Base-by-base conservation (phyloP, 1,139 yeast genomes). In the Tardiomyces depauwii region DNA sequence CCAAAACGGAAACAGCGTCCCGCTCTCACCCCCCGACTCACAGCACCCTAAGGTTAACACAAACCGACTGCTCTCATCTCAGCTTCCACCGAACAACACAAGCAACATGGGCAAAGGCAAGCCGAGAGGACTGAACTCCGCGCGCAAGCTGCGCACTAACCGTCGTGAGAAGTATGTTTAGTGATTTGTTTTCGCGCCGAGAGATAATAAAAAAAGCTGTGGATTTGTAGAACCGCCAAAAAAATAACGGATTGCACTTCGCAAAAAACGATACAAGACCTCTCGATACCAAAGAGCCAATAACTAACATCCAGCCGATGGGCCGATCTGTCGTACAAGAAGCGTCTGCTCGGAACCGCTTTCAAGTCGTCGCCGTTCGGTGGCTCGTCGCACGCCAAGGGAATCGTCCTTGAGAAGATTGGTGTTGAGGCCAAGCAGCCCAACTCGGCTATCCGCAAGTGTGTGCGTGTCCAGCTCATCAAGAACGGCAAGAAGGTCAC, bases 341-440 rank as follows among this genome's bases (percentile, higher is more conserved):
- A 95, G 77, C 86, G 98, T 82, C 84, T 91, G 72, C 81, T 93
- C 71, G 98, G 98, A 67, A 91, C 98, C 64, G 96, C 97, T 67
- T 93, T 83, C 95, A 93, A 89, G 81, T 91, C 95, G 58, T 91
- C 98, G 68, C 99, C 98, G 74, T 91, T 93, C 71, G 97, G 97
- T 76, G 98, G 97, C 72, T 89, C 98, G 68, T 93, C 98, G 66
- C 98, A 93, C 87, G 99, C 98, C 70, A 91, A 91, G 81, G 99
- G 99, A 71, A 93, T 93, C 69, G 99, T 93, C 59, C 86, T 93
- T 72, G 99, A 93, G 80, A 93, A 93, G 78, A 84, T 91, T 67
- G 98, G 98, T 81, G 83, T 93, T 74, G 98, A 91, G 80, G 94
- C 99, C 74, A 93, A 93, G 80, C 99, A 93, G 81, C 99, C 99